These are phyloP conservation scores for Cronartium quercuum DNA, from an alignment of 1,284 basidiomycete genomes.

Conservation along the genomic window DNA sequence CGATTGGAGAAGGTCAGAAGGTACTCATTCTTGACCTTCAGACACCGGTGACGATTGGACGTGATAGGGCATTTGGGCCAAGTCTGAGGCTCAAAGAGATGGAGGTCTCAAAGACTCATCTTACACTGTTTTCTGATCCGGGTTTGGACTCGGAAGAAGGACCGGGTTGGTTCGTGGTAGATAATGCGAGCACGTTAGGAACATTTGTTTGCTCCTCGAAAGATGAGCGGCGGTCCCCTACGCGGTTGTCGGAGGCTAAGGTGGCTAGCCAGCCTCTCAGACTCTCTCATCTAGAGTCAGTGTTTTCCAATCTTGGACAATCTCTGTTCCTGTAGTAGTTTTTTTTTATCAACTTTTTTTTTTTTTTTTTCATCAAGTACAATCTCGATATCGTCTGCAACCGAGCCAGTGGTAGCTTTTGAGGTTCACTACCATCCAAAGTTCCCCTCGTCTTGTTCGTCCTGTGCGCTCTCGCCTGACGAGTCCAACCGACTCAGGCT, in stretches of 20 bases:
- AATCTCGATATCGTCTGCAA: conserved; percentile 4
- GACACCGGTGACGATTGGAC: background rate
- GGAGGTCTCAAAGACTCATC: conserved; percentile 32
- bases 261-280: conserved; percentile 21
- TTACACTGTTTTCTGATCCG: conserved; percentile 1
- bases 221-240: background rate
- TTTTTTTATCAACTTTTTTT: background rate
- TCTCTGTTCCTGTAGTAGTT: too few species aligned
- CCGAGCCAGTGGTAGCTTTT: conserved; percentile 5
- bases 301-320: background rate
- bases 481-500: conserved; percentile 27
- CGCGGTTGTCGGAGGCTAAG: conserved; percentile 7
- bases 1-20: background rate
- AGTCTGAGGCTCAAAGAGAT: conserved; percentile 30
- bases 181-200: conserved; percentile 29
- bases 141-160: background rate
- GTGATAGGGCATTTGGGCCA: conserved; percentile 24
- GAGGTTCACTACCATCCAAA: conserved; percentile 14
- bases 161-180: conserved; percentile 23
- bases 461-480: conserved; percentile 15
- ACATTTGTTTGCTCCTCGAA: conserved; percentile 11
- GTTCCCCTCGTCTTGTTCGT: conserved; percentile 11
- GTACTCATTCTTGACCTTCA: background rate
- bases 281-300: conserved; percentile 26
- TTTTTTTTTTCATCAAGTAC: background rate